These are phyloP conservation scores for Schoenoplectus triqueter DNA, from an alignment of 202 grass and related monocot species.

Conservation along the genomic window DNA sequence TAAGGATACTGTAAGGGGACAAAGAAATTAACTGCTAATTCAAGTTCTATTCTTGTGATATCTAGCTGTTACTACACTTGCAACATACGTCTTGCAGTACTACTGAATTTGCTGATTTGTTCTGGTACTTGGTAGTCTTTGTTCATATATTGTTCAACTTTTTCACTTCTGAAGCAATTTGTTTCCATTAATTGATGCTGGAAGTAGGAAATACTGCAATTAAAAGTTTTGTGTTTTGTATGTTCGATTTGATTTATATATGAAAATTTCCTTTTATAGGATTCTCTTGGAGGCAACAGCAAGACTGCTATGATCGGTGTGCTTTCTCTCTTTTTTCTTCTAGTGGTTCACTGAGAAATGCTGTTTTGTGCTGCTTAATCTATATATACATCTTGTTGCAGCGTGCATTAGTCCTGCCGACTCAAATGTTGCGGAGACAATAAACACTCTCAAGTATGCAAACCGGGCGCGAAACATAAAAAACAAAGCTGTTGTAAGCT, in stretches of 20 bases:
- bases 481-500: slow-evolving; percentile 94
- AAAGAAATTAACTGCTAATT: background rate
- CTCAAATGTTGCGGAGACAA: slow-evolving; percentile 95
- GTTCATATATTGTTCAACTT: background rate
- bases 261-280: slow-evolving; percentile 50
- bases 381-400: slow-evolving; percentile 43
- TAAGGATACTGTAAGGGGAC: background rate
- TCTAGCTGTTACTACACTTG: background rate
- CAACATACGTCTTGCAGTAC: slow-evolving; percentile 3
- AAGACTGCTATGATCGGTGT: slow-evolving; percentile 96
- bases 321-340: slow-evolving; percentile 23
- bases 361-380: slow-evolving; percentile 24
- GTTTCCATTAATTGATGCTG: background rate
- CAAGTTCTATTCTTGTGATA: slow-evolving; percentile 12
- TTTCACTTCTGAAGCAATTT: background rate
- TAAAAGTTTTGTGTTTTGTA: background rate
- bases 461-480: slow-evolving; percentile 95
- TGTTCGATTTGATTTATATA: slow-evolving; percentile 34
- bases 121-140: slow-evolving; percentile 8
- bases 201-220: background rate
- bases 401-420: slow-evolving; percentile 99
- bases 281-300: slow-evolving; percentile 96
- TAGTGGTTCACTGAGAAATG: background rate
- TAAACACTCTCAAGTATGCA: slow-evolving; percentile 98
- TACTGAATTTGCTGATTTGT: slow-evolving; percentile 15